Base-by-base conservation (phyloP, 2,329 filamentous ascomycete genomes). In the Calonectria pseudoturangicola region DNA sequence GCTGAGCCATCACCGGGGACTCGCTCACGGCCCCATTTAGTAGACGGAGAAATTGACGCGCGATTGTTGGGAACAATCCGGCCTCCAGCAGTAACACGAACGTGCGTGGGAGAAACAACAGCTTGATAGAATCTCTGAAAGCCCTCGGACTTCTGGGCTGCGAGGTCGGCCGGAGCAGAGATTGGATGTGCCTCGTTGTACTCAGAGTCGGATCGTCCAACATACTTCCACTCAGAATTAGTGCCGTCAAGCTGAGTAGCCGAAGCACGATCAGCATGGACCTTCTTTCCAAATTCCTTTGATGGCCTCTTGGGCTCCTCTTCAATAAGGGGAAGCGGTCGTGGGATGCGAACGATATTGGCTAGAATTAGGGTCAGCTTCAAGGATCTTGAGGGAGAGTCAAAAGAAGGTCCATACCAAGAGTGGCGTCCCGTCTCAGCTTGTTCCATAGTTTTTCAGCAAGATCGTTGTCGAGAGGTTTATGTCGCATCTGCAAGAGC, bases 71-170 rank as follows among this genome's bases (percentile, higher is more conserved):
- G 91, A 1, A 93, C 92, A 76, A 93, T 93, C 45, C 91, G 87
- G 50, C 92, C 92, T 71, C 92, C 91, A 72, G 92, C 92, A 25
- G 92, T 93, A 63, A 93, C 92, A 18, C 92, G 89, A 74, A 93
- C 88, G 81, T 93, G 91, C 16, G 90, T 92, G 9, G 92, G 92
- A 41, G 92, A 93, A 5, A 90, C 88, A n/a, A 93, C 92, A 13
- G 91, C 91, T 79, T 92, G 91, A 83, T 91, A 93, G 79, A 93
- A 93, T 66, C 89, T 87, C 80, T 92, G 89, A 76, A 93, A 93
- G n/a, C 92, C 92, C 80, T 93, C 90, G 41, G 88, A 88, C 76
- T 89, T 88, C 80, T 93, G 91, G 30, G 89, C 88, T 45, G 81
- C 83, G 41, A 89, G 81, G 10, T 87, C 89, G 25, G 86, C 81